phyloP scores from a whole-genome alignment of 1,284 basidiomycete genomes.

The Bondarzewia mesenterica region DNA sequence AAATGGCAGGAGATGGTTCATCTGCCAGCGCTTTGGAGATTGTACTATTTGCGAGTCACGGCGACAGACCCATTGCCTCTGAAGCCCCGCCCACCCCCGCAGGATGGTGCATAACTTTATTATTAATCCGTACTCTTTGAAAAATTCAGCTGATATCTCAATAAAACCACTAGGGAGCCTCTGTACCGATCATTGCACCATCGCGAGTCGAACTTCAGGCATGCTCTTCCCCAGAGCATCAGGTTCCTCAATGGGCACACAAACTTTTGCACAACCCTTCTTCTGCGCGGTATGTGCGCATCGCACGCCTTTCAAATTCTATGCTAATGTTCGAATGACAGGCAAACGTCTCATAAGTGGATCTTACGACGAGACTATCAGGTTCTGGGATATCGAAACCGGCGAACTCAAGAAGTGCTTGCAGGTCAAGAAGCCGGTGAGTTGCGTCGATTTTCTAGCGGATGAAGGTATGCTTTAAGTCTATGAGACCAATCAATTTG shows the following conservation, averaged over 20 bases:
- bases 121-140: background rate
- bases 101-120: slow-evolving; percentile 49
- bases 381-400: slow-evolving; percentile 81
- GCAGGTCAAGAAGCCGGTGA: slow-evolving; percentile 79
- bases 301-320: too few relatives aligned
- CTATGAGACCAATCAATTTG: too few relatives aligned
- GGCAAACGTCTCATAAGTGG: slow-evolving; percentile 79
- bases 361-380: slow-evolving; percentile 85
- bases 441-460: slow-evolving; percentile 81
- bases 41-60: slow-evolving; percentile 69
- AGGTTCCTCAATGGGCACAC: slow-evolving; percentile 79
- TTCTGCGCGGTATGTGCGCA: slow-evolving; percentile 58
- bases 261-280: slow-evolving; percentile 81
- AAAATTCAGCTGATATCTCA: background rate
- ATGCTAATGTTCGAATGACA: too few relatives aligned
- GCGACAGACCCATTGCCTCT: slow-evolving; percentile 65
- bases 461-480: slow-evolving; percentile 55
- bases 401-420: slow-evolving; percentile 77
- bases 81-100: slow-evolving; percentile 52
- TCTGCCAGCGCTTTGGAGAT: slow-evolving; percentile 70
- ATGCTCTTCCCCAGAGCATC: slow-evolving; percentile 70
- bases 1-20: slow-evolving; percentile 67
- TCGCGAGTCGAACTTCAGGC: slow-evolving; percentile 79
- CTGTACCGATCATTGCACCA: slow-evolving; percentile 79
- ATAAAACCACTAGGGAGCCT: too few relatives aligned